Evolutionary conservation across 208 protist genomes (phyloP), one percentile per base, ranked within the genome.

Genomic region (Blastocrithidia nonstop): DNA sequence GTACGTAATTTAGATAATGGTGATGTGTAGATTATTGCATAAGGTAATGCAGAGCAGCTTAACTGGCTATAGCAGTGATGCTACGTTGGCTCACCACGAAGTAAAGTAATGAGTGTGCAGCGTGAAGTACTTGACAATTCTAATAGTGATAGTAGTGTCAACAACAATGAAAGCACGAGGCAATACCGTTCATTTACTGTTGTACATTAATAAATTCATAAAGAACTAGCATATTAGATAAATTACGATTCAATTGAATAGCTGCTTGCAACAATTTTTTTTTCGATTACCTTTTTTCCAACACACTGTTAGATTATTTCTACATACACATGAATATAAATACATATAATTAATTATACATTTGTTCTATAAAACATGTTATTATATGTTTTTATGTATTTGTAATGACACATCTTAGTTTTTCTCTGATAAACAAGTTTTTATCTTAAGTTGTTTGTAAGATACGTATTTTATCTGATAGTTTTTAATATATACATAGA

Each of bases 1-100:
- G 79, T 92, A 29, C 66, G 69, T 26, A 93, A 95, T 58, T 31
- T 76, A 22, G 36, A 52, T 1, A 75, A 90, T 46, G 73, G 80
- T 11, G 56, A 68, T 1, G 87, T 95, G 5, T 73, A 87, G 45
- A 59, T 88, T 13, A 16, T 75, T 32, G 82, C 78, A 19, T 68
- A 89, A 50, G 87, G 83, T 24, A 58, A 59, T 8, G 20, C 16
- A 21, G 50, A 27, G 29, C 56, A 66, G 39, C 37, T 94, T 0
- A 21, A 35, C 1, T 49, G 47, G 33, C 46, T 94, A 9, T 57
- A 70, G 50, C 19, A 32, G 46, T 94, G 85, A 81, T 90, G 81
- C n/a, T 59, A 80, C 38, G 60, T 6, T 15, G 85, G 85, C 4
- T 78, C 78, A 1, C 81, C 85, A 6, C 80, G 86, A 55, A 60